Evolutionary conservation across 2,329 filamentous ascomycete species (phyloP).

Genomic region (Curvularia spicifera): DNA sequence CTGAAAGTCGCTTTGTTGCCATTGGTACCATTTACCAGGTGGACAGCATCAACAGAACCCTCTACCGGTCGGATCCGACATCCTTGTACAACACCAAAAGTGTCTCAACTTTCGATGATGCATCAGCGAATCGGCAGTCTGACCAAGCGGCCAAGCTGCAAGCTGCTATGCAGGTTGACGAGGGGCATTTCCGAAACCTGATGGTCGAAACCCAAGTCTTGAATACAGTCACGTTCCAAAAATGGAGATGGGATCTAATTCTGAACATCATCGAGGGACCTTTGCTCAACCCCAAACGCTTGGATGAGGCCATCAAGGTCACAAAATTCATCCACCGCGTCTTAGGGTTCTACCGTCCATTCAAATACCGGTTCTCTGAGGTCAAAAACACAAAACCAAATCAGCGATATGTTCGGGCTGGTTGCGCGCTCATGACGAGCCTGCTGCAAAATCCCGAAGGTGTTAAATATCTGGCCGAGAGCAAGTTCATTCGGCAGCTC

Average conservation of each 20-base stretch:
- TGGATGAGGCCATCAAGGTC: slow-evolving; percentile 92
- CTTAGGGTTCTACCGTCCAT: slow-evolving; percentile 93
- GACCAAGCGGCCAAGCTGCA: slow-evolving; percentile 58
- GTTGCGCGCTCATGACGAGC: slow-evolving; percentile 85
- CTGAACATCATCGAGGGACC: slow-evolving; percentile 91
- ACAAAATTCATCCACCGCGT: slow-evolving; percentile 96
- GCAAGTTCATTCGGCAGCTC: slow-evolving; percentile 91
- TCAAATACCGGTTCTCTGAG: slow-evolving; percentile 94
- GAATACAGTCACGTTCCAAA: slow-evolving; percentile 85
- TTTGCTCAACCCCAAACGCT: slow-evolving; percentile 83
- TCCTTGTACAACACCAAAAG: slow-evolving; percentile 44
- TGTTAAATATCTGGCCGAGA: slow-evolving; percentile 82
- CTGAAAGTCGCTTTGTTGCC: slow-evolving; percentile 77
- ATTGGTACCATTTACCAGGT: slow-evolving; percentile 96
- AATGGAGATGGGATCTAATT: slow-evolving; percentile 98
- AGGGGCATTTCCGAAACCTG: slow-evolving; percentile 66
- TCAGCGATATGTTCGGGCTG: slow-evolving; percentile 89
- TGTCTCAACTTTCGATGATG: slow-evolving; percentile 26
- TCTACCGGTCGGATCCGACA: slow-evolving; percentile 76
- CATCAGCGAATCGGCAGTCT: slow-evolving; percentile 47
- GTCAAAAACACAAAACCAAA: slow-evolving; percentile 89
- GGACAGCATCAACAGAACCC: slow-evolving; percentile 91
- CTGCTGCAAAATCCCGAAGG: slow-evolving; percentile 87
- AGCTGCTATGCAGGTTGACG: slow-evolving; percentile 67
- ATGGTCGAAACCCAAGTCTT: slow-evolving; percentile 84